Conservation (phyloP, 169 alveolate genomes). For the Fabrea salina region DNA sequence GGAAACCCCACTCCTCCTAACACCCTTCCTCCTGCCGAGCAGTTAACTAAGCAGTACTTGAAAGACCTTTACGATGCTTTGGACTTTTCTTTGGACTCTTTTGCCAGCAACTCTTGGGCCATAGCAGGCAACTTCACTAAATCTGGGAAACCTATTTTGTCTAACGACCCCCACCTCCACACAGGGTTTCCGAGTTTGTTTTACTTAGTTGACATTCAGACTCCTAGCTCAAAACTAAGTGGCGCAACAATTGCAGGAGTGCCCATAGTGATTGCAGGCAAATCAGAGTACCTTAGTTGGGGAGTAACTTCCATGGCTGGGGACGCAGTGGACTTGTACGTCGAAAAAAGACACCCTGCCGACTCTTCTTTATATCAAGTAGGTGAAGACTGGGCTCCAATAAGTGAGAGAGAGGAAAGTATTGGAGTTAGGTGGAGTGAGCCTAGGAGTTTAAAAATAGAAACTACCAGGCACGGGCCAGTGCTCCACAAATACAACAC, state of each 20-base stretch:
- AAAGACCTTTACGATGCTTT: not conserved
- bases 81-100: not conserved
- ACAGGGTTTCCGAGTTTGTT: not conserved
- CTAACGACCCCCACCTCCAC: constrained; percentile 78
- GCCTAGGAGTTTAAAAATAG: not conserved
- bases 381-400: not conserved
- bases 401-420: not conserved
- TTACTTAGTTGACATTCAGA: not conserved
- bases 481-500: no score
- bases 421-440: not conserved
- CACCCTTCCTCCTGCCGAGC: not conserved
- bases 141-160: constrained; percentile 78
- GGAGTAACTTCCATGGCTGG: not conserved
- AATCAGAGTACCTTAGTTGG: not conserved
- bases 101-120: constrained; percentile 62
- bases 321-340: constrained; percentile 1
- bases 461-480: not conserved
- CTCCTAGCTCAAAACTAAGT: not conserved
- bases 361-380: not conserved
- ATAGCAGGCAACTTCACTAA: constrained; percentile 76
- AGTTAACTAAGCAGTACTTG: not conserved
- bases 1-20: not conserved
- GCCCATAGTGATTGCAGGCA: not conserved
- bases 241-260: constrained; percentile 13
- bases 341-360: not conserved